Base-by-base conservation (phyloP, 2,329 filamentous ascomycete species). In the Sporothrix mexicana region DNA sequence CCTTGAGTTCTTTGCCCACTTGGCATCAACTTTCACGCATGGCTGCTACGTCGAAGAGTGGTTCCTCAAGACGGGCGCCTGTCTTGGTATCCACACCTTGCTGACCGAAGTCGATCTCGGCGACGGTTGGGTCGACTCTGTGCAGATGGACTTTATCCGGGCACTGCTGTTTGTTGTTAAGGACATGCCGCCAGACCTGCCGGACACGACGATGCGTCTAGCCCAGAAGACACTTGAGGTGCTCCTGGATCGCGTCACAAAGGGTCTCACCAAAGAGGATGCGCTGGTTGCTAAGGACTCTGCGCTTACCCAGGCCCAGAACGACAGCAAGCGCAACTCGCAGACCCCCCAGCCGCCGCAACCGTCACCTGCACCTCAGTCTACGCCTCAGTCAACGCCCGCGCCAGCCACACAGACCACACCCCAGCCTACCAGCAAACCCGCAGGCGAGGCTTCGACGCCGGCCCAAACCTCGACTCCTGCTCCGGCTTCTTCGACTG, bases 81-180 rank as follows among this genome's bases (percentile, higher is more conserved):
- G 93, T 71, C 84, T 95, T 23, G 97, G 97, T 72, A 98, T 99
- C 78, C 92, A 93, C 78, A 91, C 97, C 72, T 84, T 99, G 73
- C 91, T 95, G 45, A 95, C 93, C 1, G 92, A 95, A 77, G 85
- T 98, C 72, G 91, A 95, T 70, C 86, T 99, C 64, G 94, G 94
- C 57, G 93, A 97, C 78, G 80, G 85, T 0, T 99, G 96, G 94
- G 86, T 99, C 47, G 86, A 89, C 23, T 88, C 91, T 13, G 92
- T 94, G 77, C 94, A 98, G 79, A 88, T 92, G 70, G 94, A 98
- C 73, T 95, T 98, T 77, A 91, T 96, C 73, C 90, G 93, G 69
- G 93, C 95, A n/a, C 85, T 99, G 72, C 91, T 97, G 83, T 98
- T 97, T 81, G 95, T 99, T 76, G 94, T 99, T 84, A 99, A 99